A percentile compares a stretch with the other conserved stretches of the same genome.
These are phyloP conservation scores for Herpotrichia juniperi DNA, from an alignment of 2,329 filamentous ascomycete genomes.

Conservation along the genomic window DNA sequence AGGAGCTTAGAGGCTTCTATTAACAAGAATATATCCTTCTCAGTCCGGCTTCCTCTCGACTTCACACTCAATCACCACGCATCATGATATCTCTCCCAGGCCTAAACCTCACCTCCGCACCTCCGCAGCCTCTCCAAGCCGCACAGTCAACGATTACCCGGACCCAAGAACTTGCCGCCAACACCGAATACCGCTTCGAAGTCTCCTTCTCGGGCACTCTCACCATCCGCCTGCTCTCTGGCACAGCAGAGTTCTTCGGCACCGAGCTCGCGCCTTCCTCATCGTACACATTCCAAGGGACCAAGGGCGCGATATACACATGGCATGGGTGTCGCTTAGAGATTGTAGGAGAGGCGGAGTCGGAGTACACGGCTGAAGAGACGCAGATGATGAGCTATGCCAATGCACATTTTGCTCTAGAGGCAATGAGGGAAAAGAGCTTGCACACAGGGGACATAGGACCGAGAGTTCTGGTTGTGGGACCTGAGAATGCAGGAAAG, in stretches of 20 bases:
- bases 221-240: slow-evolving; percentile 69
- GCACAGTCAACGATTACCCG: slow-evolving; percentile 35
- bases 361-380: slow-evolving; percentile 75
- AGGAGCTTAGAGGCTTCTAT: not conserved
- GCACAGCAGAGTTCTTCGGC: slow-evolving; percentile 92
- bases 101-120: slow-evolving; percentile 48
- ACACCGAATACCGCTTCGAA: slow-evolving; percentile 54
- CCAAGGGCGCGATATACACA: slow-evolving; percentile 87
- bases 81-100: slow-evolving; percentile 53
- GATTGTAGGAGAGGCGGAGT: slow-evolving; percentile 71
- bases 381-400: slow-evolving; percentile 81
- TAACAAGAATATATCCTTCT: not conserved
- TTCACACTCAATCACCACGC: not conserved
- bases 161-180: slow-evolving; percentile 50
- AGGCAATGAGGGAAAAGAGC: slow-evolving; percentile 71
- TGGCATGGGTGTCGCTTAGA: slow-evolving; percentile 91
- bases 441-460: slow-evolving; percentile 58
- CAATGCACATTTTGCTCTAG: slow-evolving; percentile 87
- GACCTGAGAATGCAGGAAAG: slow-evolving; percentile 80
- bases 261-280: slow-evolving; percentile 86
- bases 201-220: slow-evolving; percentile 42
- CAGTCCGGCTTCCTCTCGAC: not conserved
- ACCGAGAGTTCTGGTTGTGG: slow-evolving; percentile 84
- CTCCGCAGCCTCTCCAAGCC: slow-evolving; percentile 28
- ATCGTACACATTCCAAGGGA: slow-evolving; percentile 79